These are phyloP conservation scores for Sedum album DNA, from an alignment of 164 flowering plant species.

Conservation along the genomic window DNA sequence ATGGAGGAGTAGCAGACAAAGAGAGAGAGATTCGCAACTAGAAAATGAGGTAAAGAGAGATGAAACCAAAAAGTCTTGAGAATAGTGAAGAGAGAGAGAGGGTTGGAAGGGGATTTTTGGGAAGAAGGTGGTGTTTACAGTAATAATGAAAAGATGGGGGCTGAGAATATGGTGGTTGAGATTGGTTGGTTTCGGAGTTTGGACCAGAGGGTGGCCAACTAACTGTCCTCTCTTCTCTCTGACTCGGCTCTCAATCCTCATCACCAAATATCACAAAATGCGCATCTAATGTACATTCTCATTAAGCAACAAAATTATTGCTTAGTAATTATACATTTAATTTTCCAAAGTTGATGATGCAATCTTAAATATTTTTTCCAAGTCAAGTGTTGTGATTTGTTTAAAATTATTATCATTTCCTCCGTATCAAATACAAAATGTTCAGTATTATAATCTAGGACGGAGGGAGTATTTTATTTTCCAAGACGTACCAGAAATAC, in stretches of 20 bases:
- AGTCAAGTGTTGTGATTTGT: too few species aligned
- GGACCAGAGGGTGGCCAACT: constrained; percentile 2
- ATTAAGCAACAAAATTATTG: too few species aligned
- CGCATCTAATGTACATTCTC: too few species aligned
- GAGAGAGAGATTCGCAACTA: background rate
- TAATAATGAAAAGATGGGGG: background rate
- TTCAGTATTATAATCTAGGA: too few species aligned
- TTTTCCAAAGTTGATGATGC: too few species aligned
- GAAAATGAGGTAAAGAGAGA: background rate
- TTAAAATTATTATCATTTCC: too few species aligned
- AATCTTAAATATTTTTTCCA: too few species aligned
- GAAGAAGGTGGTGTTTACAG: background rate
- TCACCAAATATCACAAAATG: background rate
- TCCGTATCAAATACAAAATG: too few species aligned
- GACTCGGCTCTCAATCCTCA: background rate
- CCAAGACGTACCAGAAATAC: too few species aligned
- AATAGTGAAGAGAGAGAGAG: background rate
- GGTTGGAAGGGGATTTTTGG: background rate
- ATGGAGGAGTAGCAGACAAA: background rate
- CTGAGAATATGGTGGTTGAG: background rate
- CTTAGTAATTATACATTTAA: too few species aligned
- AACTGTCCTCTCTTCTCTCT: background rate
- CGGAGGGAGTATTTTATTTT: too few species aligned
- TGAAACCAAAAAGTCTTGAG: background rate
- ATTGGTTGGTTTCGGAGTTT: background rate